Conservation (phyloP, 495 filamentous ascomycete genomes). For the Penicillium nucicola region DNA sequence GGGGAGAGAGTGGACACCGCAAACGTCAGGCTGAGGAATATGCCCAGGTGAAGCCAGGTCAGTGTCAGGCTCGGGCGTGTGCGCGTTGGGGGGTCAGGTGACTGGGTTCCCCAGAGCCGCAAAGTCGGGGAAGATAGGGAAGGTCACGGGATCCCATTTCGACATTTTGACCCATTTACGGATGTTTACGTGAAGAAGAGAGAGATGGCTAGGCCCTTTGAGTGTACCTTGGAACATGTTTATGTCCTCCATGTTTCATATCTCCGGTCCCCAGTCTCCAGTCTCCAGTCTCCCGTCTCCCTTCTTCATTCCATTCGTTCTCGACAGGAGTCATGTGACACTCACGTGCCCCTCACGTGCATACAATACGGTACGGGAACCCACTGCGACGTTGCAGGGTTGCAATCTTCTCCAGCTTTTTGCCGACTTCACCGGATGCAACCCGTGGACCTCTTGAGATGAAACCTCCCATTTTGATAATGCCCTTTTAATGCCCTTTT, state of each 20-base stretch:
- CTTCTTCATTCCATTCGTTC: no score
- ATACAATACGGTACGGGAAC: conserved; percentile 15
- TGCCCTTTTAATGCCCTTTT: background rate
- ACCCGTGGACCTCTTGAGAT: conserved; percentile 20
- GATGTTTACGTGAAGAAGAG: background rate
- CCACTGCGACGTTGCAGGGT: conserved; percentile 25
- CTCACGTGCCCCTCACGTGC: background rate
- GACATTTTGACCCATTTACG: no score
- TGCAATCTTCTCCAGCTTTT: conserved; percentile 17
- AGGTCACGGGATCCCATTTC: no score
- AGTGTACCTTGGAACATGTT: no score
- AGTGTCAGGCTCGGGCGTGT: conserved; percentile 2
- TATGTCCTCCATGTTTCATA: background rate
- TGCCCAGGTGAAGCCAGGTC: background rate
- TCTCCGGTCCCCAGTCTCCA: background rate
- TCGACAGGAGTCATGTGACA: no score
- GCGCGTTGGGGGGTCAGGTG: conserved; percentile 23
- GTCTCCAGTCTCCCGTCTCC: background rate
- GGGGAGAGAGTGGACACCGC: conserved; percentile 7
- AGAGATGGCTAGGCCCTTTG: background rate
- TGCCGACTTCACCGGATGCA: conserved; percentile 35
- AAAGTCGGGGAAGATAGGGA: conserved; percentile 15
- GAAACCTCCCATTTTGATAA: conserved; percentile 16
- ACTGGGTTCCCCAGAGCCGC: conserved; percentile 21
- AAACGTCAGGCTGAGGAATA: conserved; percentile 9